A percentile compares a stretch with the other conserved stretches of the same genome.
phyloP scores from a whole-genome alignment of 2,329 filamentous ascomycete species.

The Phoma sp. region DNA sequence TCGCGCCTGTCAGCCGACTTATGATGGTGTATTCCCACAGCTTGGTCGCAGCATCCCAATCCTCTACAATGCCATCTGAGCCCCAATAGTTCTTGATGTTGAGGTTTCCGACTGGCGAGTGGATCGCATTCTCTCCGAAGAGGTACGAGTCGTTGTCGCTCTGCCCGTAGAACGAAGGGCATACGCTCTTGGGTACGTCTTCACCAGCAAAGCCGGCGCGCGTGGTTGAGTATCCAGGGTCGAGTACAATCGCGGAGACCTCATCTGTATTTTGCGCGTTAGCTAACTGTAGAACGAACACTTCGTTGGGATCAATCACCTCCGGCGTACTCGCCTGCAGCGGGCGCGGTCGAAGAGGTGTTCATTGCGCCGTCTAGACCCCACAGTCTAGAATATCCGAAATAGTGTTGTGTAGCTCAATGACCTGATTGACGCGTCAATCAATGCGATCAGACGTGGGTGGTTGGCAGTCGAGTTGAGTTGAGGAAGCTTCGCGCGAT shows the following conservation, averaged over 20 bases:
- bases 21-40: slow-evolving; percentile 94
- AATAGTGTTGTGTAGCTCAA: neutral
- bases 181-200: slow-evolving; percentile 91
- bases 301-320: slow-evolving; percentile 33
- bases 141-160: slow-evolving; percentile 59
- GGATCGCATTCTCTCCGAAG: slow-evolving; percentile 90
- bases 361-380: slow-evolving; percentile 37
- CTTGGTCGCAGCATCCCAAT: slow-evolving; percentile 90
- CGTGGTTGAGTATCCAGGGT: slow-evolving; percentile 88
- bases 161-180: slow-evolving; percentile 85
- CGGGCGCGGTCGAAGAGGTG: slow-evolving; percentile 48
- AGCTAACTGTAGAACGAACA: slow-evolving; percentile 15
- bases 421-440: slow-evolving; percentile 30
- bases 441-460: slow-evolving; percentile 21
- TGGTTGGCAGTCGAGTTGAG: slow-evolving; percentile 24
- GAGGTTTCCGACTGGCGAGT: slow-evolving; percentile 74
- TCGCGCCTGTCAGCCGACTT: slow-evolving; percentile 80
- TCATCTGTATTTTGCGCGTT: slow-evolving; percentile 69
- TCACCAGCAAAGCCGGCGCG: slow-evolving; percentile 97
- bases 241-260: slow-evolving; percentile 94
- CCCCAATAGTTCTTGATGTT: slow-evolving; percentile 93
- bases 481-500: slow-evolving; percentile 22
- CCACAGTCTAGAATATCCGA: slow-evolving; percentile 7
- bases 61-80: slow-evolving; percentile 86
- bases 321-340: slow-evolving; percentile 55